These are phyloP conservation scores for Phytophthora chlamydospora DNA, from an alignment of 352 stramenopile species.

Conservation along the genomic window DNA sequence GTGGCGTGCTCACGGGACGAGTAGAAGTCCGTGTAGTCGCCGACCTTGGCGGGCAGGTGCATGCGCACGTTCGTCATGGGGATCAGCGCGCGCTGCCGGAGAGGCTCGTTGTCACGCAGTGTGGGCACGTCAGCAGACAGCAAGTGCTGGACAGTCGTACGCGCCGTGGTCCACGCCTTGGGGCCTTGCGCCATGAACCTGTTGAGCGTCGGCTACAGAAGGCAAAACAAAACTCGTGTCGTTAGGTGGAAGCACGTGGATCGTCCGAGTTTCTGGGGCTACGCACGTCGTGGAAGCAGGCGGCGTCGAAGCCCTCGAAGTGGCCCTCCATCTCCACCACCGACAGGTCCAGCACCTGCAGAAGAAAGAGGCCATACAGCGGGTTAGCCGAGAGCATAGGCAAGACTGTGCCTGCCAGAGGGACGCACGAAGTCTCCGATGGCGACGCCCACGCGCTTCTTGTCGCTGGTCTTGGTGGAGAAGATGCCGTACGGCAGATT, in stretches of 20 bases:
- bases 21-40: slow-evolving; percentile 99
- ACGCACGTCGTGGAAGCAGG: slow-evolving; percentile 70
- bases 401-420: background rate
- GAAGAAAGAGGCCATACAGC: background rate
- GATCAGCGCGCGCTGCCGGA: slow-evolving; percentile 83
- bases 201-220: slow-evolving; percentile 81
- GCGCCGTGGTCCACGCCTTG: slow-evolving; percentile 86
- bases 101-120: slow-evolving; percentile 79
- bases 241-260: background rate
- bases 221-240: too few species aligned
- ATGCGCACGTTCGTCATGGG: slow-evolving; percentile 81
- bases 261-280: background rate
- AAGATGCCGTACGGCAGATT: slow-evolving; percentile 97
- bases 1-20: slow-evolving; percentile 96
- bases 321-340: slow-evolving; percentile 89
- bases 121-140: slow-evolving; percentile 77
- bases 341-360: slow-evolving; percentile 87
- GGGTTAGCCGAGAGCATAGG: background rate
- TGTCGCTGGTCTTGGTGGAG: slow-evolving; percentile 71
- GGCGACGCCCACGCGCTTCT: slow-evolving; percentile 81
- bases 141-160: slow-evolving; percentile 87
- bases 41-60: slow-evolving; percentile 94
- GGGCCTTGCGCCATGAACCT: slow-evolving; percentile 93
- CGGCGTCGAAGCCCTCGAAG: slow-evolving; percentile 86
- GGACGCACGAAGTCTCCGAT: slow-evolving; percentile 77